Evolutionary conservation across 108 stramenopile genomes (phyloP).

Genomic region (Parmales sp.): DNA sequence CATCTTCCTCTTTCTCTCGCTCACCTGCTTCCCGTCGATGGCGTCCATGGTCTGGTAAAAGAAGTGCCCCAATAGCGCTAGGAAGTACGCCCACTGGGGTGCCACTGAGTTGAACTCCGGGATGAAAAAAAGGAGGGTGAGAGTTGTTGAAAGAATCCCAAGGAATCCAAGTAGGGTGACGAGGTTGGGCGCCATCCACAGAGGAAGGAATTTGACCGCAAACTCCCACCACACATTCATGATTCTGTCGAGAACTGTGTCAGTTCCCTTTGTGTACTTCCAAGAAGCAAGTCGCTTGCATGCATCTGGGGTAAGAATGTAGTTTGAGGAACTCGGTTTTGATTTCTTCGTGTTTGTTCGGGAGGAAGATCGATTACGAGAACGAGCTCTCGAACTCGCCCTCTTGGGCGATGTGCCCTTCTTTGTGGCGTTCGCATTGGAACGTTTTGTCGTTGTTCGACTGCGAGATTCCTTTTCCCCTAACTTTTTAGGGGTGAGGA

Average conservation of each 20-base stretch:
- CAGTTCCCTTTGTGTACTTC: slow-evolving; percentile 53
- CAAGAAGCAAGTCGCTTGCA: not conserved
- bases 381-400: no score
- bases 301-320: not conserved
- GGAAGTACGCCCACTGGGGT: slow-evolving; percentile 46
- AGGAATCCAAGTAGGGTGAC: slow-evolving; percentile 68
- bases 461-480: no score
- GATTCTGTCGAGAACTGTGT: slow-evolving; percentile 55
- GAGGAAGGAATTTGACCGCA: slow-evolving; percentile 61
- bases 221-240: slow-evolving; percentile 74
- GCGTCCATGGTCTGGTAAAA: slow-evolving; percentile 57
- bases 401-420: no score
- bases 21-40: slow-evolving; percentile 94
- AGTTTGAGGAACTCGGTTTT: not conserved
- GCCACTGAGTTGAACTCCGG: slow-evolving; percentile 33
- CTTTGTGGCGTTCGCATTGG: no score
- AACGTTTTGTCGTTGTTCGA: no score
- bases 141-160: slow-evolving; percentile 44
- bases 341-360: no score
- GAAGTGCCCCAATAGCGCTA: slow-evolving; percentile 34
- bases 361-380: no score
- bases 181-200: slow-evolving; percentile 80
- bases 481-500: no score
- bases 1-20: no score
- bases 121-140: slow-evolving; percentile 34